Conservation (phyloP, 2,329 filamentous ascomycete species). For the Aspergillus flavus region DNA sequence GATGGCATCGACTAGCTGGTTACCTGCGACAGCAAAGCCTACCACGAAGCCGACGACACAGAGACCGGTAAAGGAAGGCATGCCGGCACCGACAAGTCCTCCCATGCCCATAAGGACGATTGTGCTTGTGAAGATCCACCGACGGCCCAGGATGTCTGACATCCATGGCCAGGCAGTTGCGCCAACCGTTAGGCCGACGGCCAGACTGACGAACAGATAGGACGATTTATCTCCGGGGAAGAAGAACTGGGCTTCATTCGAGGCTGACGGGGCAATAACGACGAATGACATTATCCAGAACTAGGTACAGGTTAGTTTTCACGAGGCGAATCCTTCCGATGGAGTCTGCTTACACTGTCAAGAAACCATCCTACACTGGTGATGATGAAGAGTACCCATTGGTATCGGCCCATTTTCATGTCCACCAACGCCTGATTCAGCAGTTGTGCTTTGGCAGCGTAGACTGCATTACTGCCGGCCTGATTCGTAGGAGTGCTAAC, state of each 20-base stretch:
- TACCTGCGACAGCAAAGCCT: constrained; percentile 22
- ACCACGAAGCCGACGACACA: constrained; percentile 23
- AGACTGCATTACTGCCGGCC: not conserved
- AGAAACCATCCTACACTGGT: constrained; percentile 26
- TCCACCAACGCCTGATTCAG: constrained; percentile 24
- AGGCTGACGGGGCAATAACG: constrained; percentile 21
- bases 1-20: constrained; percentile 19
- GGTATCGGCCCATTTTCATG: constrained; percentile 24
- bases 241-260: constrained; percentile 25
- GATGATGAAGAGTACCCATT: constrained; percentile 24
- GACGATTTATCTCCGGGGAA: constrained; percentile 17
- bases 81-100: constrained; percentile 24
- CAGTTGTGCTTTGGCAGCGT: constrained; percentile 14
- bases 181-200: constrained; percentile 18
- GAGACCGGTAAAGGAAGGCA: constrained; percentile 29
- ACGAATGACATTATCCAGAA: constrained; percentile 25
- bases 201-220: constrained; percentile 21
- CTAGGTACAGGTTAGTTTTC: not conserved
- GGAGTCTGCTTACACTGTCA: constrained; percentile 19
- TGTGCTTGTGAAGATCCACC: constrained; percentile 24
- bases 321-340: not conserved
- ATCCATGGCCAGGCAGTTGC: constrained; percentile 23
- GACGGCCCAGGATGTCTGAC: constrained; percentile 22
- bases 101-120: constrained; percentile 23
- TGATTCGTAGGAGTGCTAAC: not conserved